Base-by-base conservation (phyloP, 768 basidiomycete genomes). In the Tricholoma saponaceum region DNA sequence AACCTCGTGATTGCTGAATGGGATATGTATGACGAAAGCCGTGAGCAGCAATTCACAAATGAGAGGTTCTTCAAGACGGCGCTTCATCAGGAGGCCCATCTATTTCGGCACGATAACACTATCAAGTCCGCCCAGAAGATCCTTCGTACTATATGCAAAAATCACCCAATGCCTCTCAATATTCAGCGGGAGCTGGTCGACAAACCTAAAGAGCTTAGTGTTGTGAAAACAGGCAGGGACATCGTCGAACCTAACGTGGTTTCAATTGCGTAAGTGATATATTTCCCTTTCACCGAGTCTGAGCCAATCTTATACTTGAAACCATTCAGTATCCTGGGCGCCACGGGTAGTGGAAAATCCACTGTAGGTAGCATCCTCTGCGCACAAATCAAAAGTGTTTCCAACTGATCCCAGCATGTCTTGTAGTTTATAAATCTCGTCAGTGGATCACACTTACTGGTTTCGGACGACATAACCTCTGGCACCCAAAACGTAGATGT, bases 171-270 rank as follows among this genome's bases (percentile, higher is more conserved):
- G 16, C 39, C 39, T 41, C n/a, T 41, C 5, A 20, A 41, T 20
- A 41, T 41, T 18, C 39, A n/a, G 9, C n/a, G 18, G 16, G n/a
- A 41, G 8, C 5, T 41, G 9, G 71, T 99, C 96, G 61, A 98
- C 98, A 73, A 99, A 98, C 65, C 97, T 78, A 47, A 99, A 77
- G 58, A 98, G 78, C 13, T 20, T 91, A 93, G 56, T 92, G 83
- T 1, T 96, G 96, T 69, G 98, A 79, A 60, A 89, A n/a, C 18
- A 41, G 39, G n/a, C 7, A 18, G 9, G n/a, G n/a, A 18, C 30
- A 8, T 8, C 8, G 28, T 3, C 28, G 8, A 28, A 3, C 28
- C 28, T 28, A 8, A 28, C 8, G 30, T 32, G 30, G 7, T 32
- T 32, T 32, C 30, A 8, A 32, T 32, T 8, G 30, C 30, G 30